Evolutionary conservation across 129 eudicot species (phyloP).

Genomic region (Helichrysum umbraculigerum): DNA sequence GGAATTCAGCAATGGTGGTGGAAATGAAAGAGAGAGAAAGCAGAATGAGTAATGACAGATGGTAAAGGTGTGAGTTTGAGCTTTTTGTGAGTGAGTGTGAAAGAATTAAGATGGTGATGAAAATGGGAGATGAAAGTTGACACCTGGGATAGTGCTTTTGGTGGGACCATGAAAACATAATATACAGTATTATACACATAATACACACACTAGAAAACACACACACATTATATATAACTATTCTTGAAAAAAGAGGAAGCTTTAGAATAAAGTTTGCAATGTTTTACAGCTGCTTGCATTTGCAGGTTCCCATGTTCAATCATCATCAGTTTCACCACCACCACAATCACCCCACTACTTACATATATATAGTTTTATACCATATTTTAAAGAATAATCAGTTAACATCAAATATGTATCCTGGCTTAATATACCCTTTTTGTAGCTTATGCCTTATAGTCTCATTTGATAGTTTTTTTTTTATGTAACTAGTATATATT

Average conservation of each 20-base stretch:
- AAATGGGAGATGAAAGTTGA: constrained; percentile 36
- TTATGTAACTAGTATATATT: too few relatives aligned
- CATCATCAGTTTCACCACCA: constrained; percentile 40
- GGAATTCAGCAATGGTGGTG: constrained; percentile 21
- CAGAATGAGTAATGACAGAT: constrained; percentile 8
- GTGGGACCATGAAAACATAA: constrained; percentile 29
- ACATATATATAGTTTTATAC: neutral
- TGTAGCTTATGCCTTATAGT: too few relatives aligned
- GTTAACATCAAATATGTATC: neutral
- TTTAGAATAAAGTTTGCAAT: constrained; percentile 28
- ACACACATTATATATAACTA: neutral
- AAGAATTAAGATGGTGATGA: constrained; percentile 26
- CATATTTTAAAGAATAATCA: too few relatives aligned
- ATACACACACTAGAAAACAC: constrained; percentile 23
- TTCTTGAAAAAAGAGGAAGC: constrained; percentile 28
- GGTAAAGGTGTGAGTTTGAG: constrained; percentile 33
- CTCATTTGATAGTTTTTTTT: neutral
- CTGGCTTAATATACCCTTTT: neutral
- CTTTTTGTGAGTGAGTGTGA: constrained; percentile 18
- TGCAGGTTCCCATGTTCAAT: constrained; percentile 37
- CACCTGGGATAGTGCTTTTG: constrained; percentile 25
- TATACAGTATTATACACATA: constrained; percentile 4
- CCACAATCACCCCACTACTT: constrained; percentile 20
- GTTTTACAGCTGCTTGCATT: constrained; percentile 26
- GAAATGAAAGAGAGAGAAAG: constrained; percentile 31